Conservation (phyloP, 2,329 filamentous ascomycete genomes). For the Neonectria hederae region DNA sequence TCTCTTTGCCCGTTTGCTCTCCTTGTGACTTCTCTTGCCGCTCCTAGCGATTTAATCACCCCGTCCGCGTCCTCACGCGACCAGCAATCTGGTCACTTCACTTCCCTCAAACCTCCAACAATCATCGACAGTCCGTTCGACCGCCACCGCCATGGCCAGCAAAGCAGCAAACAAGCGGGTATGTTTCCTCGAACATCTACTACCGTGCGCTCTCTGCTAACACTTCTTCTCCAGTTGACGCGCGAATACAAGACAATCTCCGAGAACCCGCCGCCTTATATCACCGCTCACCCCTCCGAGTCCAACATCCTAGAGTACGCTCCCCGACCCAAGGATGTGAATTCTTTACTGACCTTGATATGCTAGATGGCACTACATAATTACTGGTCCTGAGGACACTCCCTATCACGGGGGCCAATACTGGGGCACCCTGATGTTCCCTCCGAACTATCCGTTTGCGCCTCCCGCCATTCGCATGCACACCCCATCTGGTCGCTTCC, state of each 20-base stretch:
- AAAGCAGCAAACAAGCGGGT: slow-evolving; percentile 78
- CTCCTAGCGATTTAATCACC: background rate
- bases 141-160: slow-evolving; percentile 66
- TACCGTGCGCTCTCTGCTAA: slow-evolving; percentile 32
- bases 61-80: slow-evolving; percentile 33
- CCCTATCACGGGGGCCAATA: slow-evolving; percentile 96
- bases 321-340: slow-evolving; percentile 17
- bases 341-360: slow-evolving; percentile 25
- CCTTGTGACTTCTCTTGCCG: background rate
- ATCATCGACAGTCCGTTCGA: slow-evolving; percentile 6
- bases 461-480: slow-evolving; percentile 99
- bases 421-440: slow-evolving; percentile 97
- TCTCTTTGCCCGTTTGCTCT: slow-evolving; percentile 2
- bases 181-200: slow-evolving; percentile 44
- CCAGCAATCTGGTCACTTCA: slow-evolving; percentile 41
- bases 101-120: background rate
- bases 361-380: slow-evolving; percentile 88
- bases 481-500: slow-evolving; percentile 94
- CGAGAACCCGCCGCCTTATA: slow-evolving; percentile 86
- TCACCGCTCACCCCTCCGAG: slow-evolving; percentile 88
- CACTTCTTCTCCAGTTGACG: slow-evolving; percentile 57
- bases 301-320: slow-evolving; percentile 87
- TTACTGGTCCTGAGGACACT: slow-evolving; percentile 92
- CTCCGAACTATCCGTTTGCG: slow-evolving; percentile 95
- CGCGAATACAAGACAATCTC: slow-evolving; percentile 71